Evolutionary conservation across 805 yeast species (phyloP).

Genomic region (Allodekkera sacchari): DNA sequence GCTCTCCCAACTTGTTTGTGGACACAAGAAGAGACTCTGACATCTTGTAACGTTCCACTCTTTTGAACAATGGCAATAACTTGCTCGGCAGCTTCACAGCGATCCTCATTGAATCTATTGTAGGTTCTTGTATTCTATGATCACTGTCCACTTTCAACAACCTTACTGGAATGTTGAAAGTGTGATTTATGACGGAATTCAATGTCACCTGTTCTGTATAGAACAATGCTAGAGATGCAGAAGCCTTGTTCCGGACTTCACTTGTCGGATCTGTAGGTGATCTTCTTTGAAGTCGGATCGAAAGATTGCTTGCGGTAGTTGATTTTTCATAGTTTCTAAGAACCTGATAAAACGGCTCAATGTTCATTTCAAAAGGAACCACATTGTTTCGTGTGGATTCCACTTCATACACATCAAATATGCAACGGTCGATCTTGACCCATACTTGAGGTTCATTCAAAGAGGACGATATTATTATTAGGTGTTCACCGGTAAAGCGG

Average conservation of each 20-base stretch:
- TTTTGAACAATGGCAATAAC: constrained; percentile 43
- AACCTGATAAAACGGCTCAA: constrained; percentile 52
- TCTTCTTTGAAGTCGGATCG: constrained; percentile 43
- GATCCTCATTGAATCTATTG: constrained; percentile 43
- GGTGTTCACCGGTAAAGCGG: constrained; percentile 41
- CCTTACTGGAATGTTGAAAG: constrained; percentile 65
- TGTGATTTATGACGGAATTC: constrained; percentile 46
- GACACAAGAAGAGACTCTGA: constrained; percentile 41
- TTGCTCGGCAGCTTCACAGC: constrained; percentile 45
- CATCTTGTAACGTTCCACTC: constrained; percentile 59
- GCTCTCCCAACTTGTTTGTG: constrained; percentile 40
- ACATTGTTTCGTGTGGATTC: constrained; percentile 44
- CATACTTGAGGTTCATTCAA: constrained; percentile 59
- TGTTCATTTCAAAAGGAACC: constrained; percentile 52
- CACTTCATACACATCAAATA: constrained; percentile 44
- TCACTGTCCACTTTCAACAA: constrained; percentile 49
- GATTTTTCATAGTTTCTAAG: constrained; percentile 48
- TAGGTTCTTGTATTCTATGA: constrained; percentile 54
- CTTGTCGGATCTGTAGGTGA: constrained; percentile 7
- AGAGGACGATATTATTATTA: constrained; percentile 44
- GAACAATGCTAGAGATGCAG: constrained; percentile 46
- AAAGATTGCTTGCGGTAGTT: constrained; percentile 37
- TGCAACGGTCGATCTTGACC: constrained; percentile 42
- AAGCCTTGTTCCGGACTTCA: constrained; percentile 19
- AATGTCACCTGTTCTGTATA: constrained; percentile 39